A percentile compares a stretch with the other conserved stretches of the same genome.
Evolutionary conservation across 2,329 filamentous ascomycete species (phyloP).

Genomic region (Epichloe coenophiala): DNA sequence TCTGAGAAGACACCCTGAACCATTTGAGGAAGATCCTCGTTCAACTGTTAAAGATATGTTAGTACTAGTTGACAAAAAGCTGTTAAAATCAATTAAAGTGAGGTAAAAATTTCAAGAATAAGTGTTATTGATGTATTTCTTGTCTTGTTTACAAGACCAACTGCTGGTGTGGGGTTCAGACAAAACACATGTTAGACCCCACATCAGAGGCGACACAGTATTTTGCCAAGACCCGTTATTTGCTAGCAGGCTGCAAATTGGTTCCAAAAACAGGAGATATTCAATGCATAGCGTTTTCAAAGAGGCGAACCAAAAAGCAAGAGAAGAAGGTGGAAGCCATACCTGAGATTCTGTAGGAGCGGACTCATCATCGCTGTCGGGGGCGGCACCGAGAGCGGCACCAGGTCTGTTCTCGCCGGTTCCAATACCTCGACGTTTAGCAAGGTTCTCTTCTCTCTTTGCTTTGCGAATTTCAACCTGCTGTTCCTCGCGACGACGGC

Average conservation of each 20-base stretch:
- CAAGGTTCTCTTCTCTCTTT: constrained; percentile 97
- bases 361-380: constrained; percentile 95
- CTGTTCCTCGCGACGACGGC: constrained; percentile 95
- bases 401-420: constrained; percentile 67
- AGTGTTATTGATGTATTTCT: not conserved
- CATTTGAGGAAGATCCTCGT: constrained; percentile 97
- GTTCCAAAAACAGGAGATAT: constrained; percentile 2
- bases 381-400: constrained; percentile 71
- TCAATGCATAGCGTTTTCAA: not conserved
- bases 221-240: not conserved
- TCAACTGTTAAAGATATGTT: constrained; percentile 46
- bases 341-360: constrained; percentile 94
- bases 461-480: constrained; percentile 98
- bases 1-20: constrained; percentile 96
- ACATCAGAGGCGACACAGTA: constrained; percentile 14
- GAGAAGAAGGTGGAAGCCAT: constrained; percentile 16
- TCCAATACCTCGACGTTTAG: constrained; percentile 91
- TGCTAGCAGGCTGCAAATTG: not conserved
- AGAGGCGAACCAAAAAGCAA: not conserved
- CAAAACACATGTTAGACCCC: constrained; percentile 16
- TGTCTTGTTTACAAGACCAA: not conserved
- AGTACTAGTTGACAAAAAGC: constrained; percentile 14
- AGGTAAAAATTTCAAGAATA: not conserved
- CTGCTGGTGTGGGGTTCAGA: constrained; percentile 20
- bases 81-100: not conserved